Conservation (phyloP, 2,329 filamentous ascomycete species). For the Verticillium klebahnii region DNA sequence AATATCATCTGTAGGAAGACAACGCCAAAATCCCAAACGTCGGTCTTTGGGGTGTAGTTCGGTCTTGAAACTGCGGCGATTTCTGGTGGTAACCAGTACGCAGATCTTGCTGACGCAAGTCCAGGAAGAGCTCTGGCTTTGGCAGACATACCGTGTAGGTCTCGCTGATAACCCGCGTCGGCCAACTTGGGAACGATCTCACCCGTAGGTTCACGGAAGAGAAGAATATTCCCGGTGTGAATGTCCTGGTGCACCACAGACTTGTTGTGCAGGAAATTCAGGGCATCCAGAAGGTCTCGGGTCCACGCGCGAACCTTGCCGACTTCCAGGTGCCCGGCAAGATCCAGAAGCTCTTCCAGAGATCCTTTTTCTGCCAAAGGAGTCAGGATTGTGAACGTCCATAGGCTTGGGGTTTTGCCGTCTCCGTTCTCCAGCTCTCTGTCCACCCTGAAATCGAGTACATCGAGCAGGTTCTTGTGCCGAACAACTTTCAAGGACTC, state of each 20-base stretch:
- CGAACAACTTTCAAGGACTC: conserved; percentile 69
- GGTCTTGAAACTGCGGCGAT: conserved; percentile 57
- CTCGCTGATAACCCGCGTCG: conserved; percentile 66
- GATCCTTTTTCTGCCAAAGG: conserved; percentile 80
- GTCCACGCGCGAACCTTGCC: conserved; percentile 82
- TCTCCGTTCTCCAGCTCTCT: conserved; percentile 37
- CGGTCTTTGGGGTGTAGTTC: conserved; percentile 71
- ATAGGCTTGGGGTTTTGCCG: conserved; percentile 34
- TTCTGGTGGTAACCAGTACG: conserved; percentile 82
- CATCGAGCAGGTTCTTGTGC: conserved; percentile 71
- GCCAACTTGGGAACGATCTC: conserved; percentile 70
- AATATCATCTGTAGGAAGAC: conserved; percentile 93
- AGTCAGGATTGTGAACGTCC: conserved; percentile 71
- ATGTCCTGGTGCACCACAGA: conserved; percentile 81
- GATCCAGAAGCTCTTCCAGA: conserved; percentile 74
- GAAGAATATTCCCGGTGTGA: conserved; percentile 72
- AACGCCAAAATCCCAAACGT: conserved; percentile 93
- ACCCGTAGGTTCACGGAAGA: conserved; percentile 66
- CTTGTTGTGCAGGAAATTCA: conserved; percentile 82
- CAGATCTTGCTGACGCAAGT: conserved; percentile 62
- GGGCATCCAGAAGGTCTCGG: conserved; percentile 82
- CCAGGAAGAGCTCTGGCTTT: conserved; percentile 48
- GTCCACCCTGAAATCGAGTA: conserved; percentile 80
- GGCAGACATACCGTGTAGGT: conserved; percentile 57
- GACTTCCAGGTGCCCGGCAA: conserved; percentile 69